phyloP scores from a whole-genome alignment of 805 yeast genomes.

The Candida glaebosa region DNA sequence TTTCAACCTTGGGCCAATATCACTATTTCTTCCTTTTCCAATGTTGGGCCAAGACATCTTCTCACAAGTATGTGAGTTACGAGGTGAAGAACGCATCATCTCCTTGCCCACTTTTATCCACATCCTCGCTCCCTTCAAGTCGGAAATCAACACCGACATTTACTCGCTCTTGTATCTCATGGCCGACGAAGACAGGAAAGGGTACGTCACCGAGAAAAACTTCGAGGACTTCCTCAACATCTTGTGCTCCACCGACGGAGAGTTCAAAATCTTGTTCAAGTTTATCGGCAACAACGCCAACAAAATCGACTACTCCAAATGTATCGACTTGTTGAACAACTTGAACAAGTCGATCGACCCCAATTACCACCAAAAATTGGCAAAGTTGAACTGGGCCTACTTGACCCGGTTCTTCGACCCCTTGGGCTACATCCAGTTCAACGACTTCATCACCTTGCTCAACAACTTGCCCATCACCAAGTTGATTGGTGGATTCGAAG shows the following conservation, averaged over 20 bases:
- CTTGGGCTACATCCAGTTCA: slow-evolving; percentile 31
- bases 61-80: neutral
- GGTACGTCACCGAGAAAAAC: slow-evolving; percentile 64
- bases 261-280: slow-evolving; percentile 25
- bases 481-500: slow-evolving; percentile 41
- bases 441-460: slow-evolving; percentile 38
- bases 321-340: slow-evolving; percentile 30
- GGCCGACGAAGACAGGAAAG: slow-evolving; percentile 71
- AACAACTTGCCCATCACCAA: slow-evolving; percentile 45
- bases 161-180: slow-evolving; percentile 65
- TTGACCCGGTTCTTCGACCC: slow-evolving; percentile 40
- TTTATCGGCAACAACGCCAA: slow-evolving; percentile 14
- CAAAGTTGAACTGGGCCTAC: slow-evolving; percentile 42
- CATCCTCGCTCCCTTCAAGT: slow-evolving; percentile 38
- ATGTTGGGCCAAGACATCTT: neutral
- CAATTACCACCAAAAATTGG: slow-evolving; percentile 35
- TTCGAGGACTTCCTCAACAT: slow-evolving; percentile 69
- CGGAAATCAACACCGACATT: slow-evolving; percentile 36
- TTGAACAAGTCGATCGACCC: slow-evolving; percentile 42
- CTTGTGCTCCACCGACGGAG: slow-evolving; percentile 29
- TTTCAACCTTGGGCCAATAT: neutral
- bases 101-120: slow-evolving; percentile 35
- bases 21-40: neutral
- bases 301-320: slow-evolving; percentile 29
- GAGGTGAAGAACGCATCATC: slow-evolving; percentile 18